A percentile compares a stretch with the other conserved stretches of the same genome.
These are phyloP conservation scores for Epichloe typhina DNA, from an alignment of 2,329 filamentous ascomycete species.

Conservation along the genomic window DNA sequence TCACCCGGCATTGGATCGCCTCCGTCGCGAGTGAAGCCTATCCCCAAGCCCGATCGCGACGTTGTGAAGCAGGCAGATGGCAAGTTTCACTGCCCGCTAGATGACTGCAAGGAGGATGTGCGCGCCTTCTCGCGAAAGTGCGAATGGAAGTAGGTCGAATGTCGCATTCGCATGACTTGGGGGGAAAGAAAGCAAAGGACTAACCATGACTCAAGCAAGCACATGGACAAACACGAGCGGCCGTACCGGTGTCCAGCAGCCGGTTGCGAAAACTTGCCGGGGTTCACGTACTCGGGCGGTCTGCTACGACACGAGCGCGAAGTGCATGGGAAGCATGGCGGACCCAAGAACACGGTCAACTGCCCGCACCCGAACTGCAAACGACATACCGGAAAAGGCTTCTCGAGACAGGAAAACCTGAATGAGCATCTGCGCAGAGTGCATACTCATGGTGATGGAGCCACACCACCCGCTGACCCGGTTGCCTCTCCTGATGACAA, in stretches of 20 bases:
- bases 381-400: conserved; percentile 74
- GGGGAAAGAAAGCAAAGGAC: conserved; percentile 10
- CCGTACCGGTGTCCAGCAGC: conserved; percentile 75
- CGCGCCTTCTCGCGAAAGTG: conserved; percentile 68
- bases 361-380: conserved; percentile 84
- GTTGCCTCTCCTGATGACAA: conserved; percentile 31
- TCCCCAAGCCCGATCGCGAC: conserved; percentile 45
- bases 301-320: conserved; percentile 83
- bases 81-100: conserved; percentile 63
- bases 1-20: conserved; percentile 21
- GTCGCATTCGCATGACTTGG: not conserved
- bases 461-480: conserved; percentile 20
- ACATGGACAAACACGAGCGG: conserved; percentile 96
- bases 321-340: conserved; percentile 82
- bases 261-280: conserved; percentile 83
- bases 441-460: conserved; percentile 45
- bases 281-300: conserved; percentile 90
- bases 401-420: conserved; percentile 85
- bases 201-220: conserved; percentile 49
- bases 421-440: conserved; percentile 86
- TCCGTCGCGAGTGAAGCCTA: conserved; percentile 33
- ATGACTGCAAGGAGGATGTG: conserved; percentile 52
- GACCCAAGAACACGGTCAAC: conserved; percentile 74
- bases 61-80: conserved; percentile 52
- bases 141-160: conserved; percentile 72